A percentile compares a stretch with the other conserved stretches of the same genome.
phyloP scores from a whole-genome alignment of 768 basidiomycete genomes.

The Russula sp. region DNA sequence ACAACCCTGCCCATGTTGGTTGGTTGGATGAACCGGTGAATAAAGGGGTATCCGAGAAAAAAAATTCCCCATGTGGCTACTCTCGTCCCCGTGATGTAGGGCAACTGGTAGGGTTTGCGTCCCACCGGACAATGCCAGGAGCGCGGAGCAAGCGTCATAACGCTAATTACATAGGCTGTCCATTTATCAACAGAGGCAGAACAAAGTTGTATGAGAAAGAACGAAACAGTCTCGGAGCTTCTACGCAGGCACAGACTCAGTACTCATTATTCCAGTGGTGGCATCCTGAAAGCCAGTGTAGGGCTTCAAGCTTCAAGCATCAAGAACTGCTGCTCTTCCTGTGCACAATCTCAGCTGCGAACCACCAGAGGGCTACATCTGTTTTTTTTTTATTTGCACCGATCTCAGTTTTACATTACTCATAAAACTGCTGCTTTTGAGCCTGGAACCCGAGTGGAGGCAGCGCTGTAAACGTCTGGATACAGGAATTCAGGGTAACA shows the following conservation, averaged over 20 bases:
- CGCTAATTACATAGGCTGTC: neutral
- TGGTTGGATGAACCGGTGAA: neutral
- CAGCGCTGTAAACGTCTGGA: neutral
- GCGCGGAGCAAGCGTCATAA: constrained; percentile 13
- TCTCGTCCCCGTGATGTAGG: too few relatives aligned
- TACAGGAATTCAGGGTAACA: neutral
- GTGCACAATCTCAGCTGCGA: neutral
- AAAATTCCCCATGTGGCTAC: neutral
- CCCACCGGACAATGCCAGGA: neutral
- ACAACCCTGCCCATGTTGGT: too few relatives aligned
- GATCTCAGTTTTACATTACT: neutral
- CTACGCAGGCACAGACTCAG: too few relatives aligned
- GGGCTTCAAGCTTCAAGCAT: neutral
- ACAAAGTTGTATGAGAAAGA: neutral
- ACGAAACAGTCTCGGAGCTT: neutral
- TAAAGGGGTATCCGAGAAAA: neutral
- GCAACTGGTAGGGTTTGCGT: neutral
- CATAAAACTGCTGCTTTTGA: neutral
- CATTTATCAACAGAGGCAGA: neutral
- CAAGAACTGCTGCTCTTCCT: neutral
- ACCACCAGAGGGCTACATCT: neutral
- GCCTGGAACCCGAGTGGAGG: neutral
- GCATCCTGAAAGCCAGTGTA: too few relatives aligned
- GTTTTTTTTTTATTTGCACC: neutral
- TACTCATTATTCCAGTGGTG: too few relatives aligned